Evolutionary conservation across 306 rosid species (phyloP).

Genomic region (Astragalus glycyphyllos): DNA sequence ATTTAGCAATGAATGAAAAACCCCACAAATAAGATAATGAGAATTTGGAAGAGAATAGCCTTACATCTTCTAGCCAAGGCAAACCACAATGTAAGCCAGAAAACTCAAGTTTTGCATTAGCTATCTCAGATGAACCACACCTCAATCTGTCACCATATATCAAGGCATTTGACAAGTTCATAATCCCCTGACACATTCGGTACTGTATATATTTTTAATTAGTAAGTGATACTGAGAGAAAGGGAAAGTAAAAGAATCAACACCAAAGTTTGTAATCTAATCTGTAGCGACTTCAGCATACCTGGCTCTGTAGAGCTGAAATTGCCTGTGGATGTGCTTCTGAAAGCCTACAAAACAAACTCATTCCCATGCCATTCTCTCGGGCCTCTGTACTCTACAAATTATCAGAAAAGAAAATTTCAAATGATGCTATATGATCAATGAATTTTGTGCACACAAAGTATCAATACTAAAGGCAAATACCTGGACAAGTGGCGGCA

Average conservation of each 20-base stretch:
- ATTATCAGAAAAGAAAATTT: slow-evolving; percentile 19
- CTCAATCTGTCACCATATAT: slow-evolving; percentile 89
- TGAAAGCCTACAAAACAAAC: slow-evolving; percentile 93
- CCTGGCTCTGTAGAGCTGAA: slow-evolving; percentile 91
- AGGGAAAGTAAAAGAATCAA: slow-evolving; percentile 35
- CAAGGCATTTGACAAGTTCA: slow-evolving; percentile 92
- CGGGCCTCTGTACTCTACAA: slow-evolving; percentile 86
- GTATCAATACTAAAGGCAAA: slow-evolving; percentile 13
- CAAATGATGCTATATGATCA: slow-evolving; percentile 2
- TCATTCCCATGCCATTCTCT: slow-evolving; percentile 91
- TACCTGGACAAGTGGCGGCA: slow-evolving; percentile 94
- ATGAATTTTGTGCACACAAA: slow-evolving; percentile 7
- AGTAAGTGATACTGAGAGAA: slow-evolving; percentile 40
- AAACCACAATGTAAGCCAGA: slow-evolving; percentile 56
- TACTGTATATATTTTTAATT: slow-evolving; percentile 62
- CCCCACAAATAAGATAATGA: slow-evolving; percentile 24
- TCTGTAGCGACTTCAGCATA: slow-evolving; percentile 40
- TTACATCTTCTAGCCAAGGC: slow-evolving; percentile 79
- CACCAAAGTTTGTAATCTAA: slow-evolving; percentile 11
- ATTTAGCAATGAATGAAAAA: slow-evolving; percentile 1
- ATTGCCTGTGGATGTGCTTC: slow-evolving; percentile 96
- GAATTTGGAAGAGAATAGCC: slow-evolving; percentile 34
- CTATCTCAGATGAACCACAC: slow-evolving; percentile 87
- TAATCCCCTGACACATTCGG: slow-evolving; percentile 90
- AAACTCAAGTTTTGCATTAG: slow-evolving; percentile 69